Evolutionary conservation across 2,329 filamentous ascomycete species (phyloP).

Genomic region (Leptographium procerum): DNA sequence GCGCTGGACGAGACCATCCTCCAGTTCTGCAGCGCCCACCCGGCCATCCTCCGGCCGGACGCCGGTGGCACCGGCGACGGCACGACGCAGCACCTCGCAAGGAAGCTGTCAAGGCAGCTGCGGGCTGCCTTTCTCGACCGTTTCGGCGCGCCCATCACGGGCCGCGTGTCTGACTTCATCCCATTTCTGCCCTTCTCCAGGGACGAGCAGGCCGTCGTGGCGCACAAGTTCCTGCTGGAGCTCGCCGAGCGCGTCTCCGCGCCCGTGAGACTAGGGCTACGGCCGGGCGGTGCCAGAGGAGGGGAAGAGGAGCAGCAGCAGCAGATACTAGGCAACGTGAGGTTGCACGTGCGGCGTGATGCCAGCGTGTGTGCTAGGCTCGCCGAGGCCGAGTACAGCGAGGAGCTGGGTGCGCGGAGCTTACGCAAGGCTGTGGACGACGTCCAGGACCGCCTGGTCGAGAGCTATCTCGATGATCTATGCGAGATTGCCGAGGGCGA

Average conservation of each 20-base stretch:
- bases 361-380: slow-evolving; percentile 4
- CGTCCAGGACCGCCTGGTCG: slow-evolving; percentile 1
- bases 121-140: background rate
- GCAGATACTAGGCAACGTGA: slow-evolving; percentile 1
- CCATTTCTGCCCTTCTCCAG: slow-evolving; percentile 9
- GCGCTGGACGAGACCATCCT: slow-evolving; percentile 6
- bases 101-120: background rate
- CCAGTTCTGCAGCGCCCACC: slow-evolving; percentile 4
- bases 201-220: slow-evolving; percentile 8
- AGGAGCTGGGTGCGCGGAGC: slow-evolving; percentile 7
- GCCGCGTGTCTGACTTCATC: slow-evolving; percentile 8
- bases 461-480: slow-evolving; percentile 1
- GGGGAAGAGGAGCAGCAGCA: no score
- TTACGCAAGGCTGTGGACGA: slow-evolving; percentile 5
- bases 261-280: slow-evolving; percentile 2
- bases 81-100: background rate
- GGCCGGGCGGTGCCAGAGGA: no score
- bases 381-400: slow-evolving; percentile 3
- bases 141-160: slow-evolving; percentile 8
- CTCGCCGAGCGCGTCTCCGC: background rate
- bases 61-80: background rate
- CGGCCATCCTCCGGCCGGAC: background rate
- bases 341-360: slow-evolving; percentile 2
- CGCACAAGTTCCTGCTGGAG: slow-evolving; percentile 7
- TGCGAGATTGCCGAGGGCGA: background rate